Percentiles rank a stretch among this genome's conserved stretches.
These are phyloP conservation scores for Coemansia sp. DNA, from an alignment of 192 early-diverging fungal genomes.

Conservation along the genomic window DNA sequence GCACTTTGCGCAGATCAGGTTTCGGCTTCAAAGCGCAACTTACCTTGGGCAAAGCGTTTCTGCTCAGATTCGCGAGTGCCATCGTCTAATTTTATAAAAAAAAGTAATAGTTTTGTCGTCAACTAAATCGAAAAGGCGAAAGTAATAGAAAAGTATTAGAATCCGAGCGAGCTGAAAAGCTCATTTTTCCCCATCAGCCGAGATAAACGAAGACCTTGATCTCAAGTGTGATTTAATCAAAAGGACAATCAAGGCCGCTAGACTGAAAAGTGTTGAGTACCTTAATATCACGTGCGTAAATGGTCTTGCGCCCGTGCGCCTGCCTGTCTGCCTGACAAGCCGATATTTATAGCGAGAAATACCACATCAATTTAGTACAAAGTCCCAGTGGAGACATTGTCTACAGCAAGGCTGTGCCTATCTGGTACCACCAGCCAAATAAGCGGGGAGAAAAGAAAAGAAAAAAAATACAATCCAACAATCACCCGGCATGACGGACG, in stretches of 20 bases:
- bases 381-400: background rate
- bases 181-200: background rate
- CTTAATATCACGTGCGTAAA: background rate
- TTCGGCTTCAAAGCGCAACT: background rate
- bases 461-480: background rate
- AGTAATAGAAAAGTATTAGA: background rate
- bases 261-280: background rate
- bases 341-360: background rate
- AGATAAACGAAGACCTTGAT: background rate
- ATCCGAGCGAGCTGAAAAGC: background rate
- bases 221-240: background rate
- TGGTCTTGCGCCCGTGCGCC: background rate
- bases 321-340: background rate
- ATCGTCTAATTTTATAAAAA: conserved; percentile 26
- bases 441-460: no score
- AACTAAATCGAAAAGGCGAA: background rate
- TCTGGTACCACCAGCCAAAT: background rate
- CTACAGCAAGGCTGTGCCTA: background rate
- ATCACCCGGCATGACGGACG: background rate
- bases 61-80: conserved; percentile 50
- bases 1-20: background rate
- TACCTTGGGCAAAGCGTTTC: conserved; percentile 54
- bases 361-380: no score
- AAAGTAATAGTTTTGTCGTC: background rate
- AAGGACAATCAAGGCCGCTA: background rate